phyloP scores from a whole-genome alignment of 2,329 filamentous ascomycete genomes.

The Cladosporium sp. region DNA sequence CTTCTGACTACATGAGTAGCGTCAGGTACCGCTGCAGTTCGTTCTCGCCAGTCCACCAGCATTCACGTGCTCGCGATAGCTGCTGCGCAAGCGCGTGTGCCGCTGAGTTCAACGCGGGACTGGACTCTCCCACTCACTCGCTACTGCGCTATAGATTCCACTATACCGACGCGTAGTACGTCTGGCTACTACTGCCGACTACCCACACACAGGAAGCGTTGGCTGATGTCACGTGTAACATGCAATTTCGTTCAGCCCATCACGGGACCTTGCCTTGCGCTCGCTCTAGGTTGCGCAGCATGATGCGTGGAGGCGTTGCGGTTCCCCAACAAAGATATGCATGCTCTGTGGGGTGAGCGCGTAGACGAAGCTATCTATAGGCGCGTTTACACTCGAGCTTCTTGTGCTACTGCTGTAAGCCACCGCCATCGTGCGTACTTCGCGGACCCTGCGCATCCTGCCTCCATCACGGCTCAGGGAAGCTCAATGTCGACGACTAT shows the following conservation, averaged over 20 bases:
- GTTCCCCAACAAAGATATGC: neutral
- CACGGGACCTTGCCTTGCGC: conserved; percentile 14
- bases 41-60: neutral
- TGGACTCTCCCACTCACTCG: neutral
- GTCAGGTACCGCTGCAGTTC: conserved; percentile 20
- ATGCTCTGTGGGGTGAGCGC: conserved; percentile 5
- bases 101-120: neutral
- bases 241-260: neutral
- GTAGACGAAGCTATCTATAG: conserved; percentile 17
- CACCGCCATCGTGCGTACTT: neutral
- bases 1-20: conserved; percentile 5
- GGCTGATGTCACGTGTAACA: conserved; percentile 20
- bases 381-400: conserved; percentile 7
- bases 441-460: neutral
- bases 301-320: neutral
- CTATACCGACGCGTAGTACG: neutral
- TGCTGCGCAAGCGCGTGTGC: conserved; percentile 9
- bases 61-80: conserved; percentile 18
- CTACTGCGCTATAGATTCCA: neutral
- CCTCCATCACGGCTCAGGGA: conserved; percentile 47
- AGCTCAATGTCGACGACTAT: conserved; percentile 82
- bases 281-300: neutral
- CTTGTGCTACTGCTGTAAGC: neutral
- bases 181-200: neutral
- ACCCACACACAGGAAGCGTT: neutral